Percentiles rank a stretch among this genome's conserved stretches.
These are phyloP conservation scores for Cyberlindnera subsufficiens DNA, from an alignment of 805 yeast species.

Conservation along the genomic window DNA sequence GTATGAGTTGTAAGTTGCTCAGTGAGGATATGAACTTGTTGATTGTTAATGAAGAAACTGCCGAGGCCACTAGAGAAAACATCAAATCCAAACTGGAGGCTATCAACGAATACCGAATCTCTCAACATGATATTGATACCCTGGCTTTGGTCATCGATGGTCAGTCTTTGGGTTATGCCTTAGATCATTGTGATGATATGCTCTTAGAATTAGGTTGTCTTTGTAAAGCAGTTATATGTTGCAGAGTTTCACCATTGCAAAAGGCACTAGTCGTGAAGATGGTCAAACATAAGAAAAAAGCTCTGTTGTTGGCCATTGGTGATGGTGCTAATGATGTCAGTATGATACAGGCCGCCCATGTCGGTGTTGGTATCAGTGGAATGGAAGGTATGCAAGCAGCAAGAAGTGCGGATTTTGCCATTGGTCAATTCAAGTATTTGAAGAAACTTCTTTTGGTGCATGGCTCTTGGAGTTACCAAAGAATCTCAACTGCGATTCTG, in stretches of 20 bases:
- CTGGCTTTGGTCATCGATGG: conserved; percentile 94
- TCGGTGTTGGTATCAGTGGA: conserved; percentile 98
- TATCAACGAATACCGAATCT: conserved; percentile 56
- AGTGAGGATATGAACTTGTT: conserved; percentile 95
- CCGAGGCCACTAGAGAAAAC: conserved; percentile 71
- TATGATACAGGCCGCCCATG: conserved; percentile 99
- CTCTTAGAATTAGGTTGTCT: conserved; percentile 74
- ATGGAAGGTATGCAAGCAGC: conserved; percentile 99
- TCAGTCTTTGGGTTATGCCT: conserved; percentile 78
- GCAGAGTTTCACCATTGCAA: conserved; percentile 96
- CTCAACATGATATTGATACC: conserved; percentile 65
- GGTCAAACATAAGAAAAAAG: conserved; percentile 74
- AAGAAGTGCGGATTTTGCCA: conserved; percentile 93
- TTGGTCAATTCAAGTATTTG: conserved; percentile 90
- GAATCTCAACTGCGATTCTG: conserved; percentile 86
- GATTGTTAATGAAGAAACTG: conserved; percentile 80
- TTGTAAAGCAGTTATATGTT: conserved; percentile 95
- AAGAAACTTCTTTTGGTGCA: conserved; percentile 83
- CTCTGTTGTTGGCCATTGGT: conserved; percentile 85
- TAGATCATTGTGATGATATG: conserved; percentile 76
- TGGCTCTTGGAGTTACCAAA: conserved; percentile 96
- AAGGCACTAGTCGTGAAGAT: conserved; percentile 93
- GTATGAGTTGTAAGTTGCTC: conserved; percentile 92
- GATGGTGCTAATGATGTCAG: conserved; percentile 99
- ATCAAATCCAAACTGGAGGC: conserved; percentile 72